These are phyloP conservation scores for Coemansia sp. DNA, from an alignment of 192 early-diverging fungal species.

Conservation along the genomic window DNA sequence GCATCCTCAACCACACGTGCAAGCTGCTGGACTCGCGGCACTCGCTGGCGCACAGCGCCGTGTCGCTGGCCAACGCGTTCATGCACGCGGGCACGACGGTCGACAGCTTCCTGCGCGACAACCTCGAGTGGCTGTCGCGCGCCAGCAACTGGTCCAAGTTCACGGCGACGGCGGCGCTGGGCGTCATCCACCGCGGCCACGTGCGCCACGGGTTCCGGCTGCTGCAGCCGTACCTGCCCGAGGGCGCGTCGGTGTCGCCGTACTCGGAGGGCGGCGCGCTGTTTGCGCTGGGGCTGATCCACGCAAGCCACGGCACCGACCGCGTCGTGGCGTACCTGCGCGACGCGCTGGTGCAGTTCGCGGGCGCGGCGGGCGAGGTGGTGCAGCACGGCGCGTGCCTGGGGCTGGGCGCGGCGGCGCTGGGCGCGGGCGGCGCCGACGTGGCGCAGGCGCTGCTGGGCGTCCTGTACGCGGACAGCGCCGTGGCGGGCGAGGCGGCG, in stretches of 20 bases:
- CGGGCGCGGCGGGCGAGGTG: conserved; percentile 68
- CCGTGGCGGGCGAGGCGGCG: conserved; percentile 96
- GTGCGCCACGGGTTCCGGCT: conserved; percentile 77
- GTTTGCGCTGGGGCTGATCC: conserved; percentile 95
- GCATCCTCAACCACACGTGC: conserved; percentile 92
- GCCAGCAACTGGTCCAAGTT: conserved; percentile 99
- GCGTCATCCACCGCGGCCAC: conserved; percentile 99
- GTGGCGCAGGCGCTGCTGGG: conserved; percentile 86
- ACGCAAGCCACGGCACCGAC: conserved; percentile 88
- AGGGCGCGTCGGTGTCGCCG: conserved; percentile 79
- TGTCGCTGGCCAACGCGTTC: conserved; percentile 96
- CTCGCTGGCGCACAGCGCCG: conserved; percentile 91
- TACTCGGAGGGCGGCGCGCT: conserved; percentile 97
- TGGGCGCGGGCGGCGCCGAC: conserved; percentile 89
- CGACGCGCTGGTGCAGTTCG: conserved; percentile 74
- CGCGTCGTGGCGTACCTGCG: conserved; percentile 78
- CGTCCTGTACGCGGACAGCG: conserved; percentile 89
- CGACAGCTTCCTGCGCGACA: conserved; percentile 96
- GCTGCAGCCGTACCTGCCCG: conserved; percentile 91
- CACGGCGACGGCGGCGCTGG: conserved; percentile 93
- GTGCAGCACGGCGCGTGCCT: conserved; percentile 96
- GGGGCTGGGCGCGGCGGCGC: conserved; percentile 93
- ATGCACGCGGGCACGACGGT: conserved; percentile 98
- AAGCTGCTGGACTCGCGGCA: conserved; percentile 85
- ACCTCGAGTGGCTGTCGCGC: conserved; percentile 95